Evolutionary conservation across 169 alveolate species (phyloP).

Genomic region (Plasmodium yoelii): DNA sequence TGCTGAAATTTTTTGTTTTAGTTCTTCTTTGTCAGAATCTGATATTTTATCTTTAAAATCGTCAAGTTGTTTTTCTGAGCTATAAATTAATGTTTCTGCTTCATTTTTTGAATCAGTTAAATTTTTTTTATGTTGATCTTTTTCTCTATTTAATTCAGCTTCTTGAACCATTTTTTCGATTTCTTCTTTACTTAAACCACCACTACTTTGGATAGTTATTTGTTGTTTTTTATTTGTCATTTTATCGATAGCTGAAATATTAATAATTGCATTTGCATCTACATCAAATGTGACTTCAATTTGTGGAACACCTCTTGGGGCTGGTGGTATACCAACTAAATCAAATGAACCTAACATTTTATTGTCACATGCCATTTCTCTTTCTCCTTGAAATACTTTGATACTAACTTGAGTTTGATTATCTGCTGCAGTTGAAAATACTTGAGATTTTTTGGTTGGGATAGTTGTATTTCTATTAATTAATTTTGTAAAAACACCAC

Average conservation of each 20-base stretch:
- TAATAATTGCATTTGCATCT: conserved; percentile 98
- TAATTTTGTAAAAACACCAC: conserved; percentile 97
- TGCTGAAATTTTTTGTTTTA: conserved; percentile 85
- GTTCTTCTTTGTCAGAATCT: conserved; percentile 89
- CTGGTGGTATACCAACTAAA: conserved; percentile 98
- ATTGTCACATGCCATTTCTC: conserved; percentile 98
- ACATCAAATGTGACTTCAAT: conserved; percentile 97
- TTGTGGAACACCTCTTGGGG: conserved; percentile 98
- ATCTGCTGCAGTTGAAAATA: conserved; percentile 98
- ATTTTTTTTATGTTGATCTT: conserved; percentile 95
- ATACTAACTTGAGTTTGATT: conserved; percentile 98
- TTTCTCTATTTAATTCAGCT: conserved; percentile 95
- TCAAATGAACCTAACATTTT: conserved; percentile 98
- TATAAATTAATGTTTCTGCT: conserved; percentile 92
- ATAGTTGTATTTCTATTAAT: conserved; percentile 98
- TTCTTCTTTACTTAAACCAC: conserved; percentile 94
- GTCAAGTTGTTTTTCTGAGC: conserved; percentile 91
- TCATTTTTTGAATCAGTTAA: conserved; percentile 95
- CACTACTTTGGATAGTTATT: conserved; percentile 96
- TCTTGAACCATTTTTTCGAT: conserved; percentile 98
- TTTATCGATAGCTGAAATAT: conserved; percentile 97
- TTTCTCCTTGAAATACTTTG: conserved; percentile 99
- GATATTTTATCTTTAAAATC: conserved; percentile 92
- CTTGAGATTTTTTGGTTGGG: conserved; percentile 98
- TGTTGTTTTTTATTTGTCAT: conserved; percentile 96